Base-by-base conservation (phyloP, 768 basidiomycete genomes). In the Boletus sensibilis region DNA sequence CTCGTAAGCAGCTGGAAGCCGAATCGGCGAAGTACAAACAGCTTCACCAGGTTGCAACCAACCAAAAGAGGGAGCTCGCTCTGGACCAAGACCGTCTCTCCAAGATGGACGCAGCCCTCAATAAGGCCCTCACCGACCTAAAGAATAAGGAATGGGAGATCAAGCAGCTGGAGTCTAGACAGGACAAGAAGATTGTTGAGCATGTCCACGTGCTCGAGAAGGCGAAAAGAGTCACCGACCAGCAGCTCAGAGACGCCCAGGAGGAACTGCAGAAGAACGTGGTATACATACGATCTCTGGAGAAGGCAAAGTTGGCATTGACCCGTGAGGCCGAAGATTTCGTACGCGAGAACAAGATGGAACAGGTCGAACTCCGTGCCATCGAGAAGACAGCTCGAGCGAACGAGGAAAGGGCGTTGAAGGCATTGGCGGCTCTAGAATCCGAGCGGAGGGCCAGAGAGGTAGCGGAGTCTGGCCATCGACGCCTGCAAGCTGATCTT, bases 101-200 rank as follows among this genome's bases (percentile, higher is more conserved):
- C 56, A 90, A 88, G 74, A 81, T 85, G 64, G 90, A 96, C 57
- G 79, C 85, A 12, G 93, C 93, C 16, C 77, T 95, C 37, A 88
- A 88, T 65, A 89, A 92, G 66, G 83, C 87, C 11, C 76, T 90
- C n/a, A 79, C 81, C 9, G 92, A 95, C 56, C 76, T 96, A 46
- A 88, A 91, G 68, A 79, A 78, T 41, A 84, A 88, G 46, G 92
- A 97, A 63, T 88, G 87, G 83, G 91, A 95, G 54, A 82, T 92
- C 60, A 90, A 86, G 61, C 89, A 95, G 60, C 75, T 98, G 10
- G 86, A 90, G 50, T 88, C 90, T 3, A 85, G 82, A 67, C 90
- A 97, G 67, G 93, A 98, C 77, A 98, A 95, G 76, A 97, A 92
- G n/a, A 95, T 97, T 56, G 94, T 98, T 42, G 95, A 98, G 72